Conservation (phyloP, 768 basidiomycete genomes). For the Suillus paluster region DNA sequence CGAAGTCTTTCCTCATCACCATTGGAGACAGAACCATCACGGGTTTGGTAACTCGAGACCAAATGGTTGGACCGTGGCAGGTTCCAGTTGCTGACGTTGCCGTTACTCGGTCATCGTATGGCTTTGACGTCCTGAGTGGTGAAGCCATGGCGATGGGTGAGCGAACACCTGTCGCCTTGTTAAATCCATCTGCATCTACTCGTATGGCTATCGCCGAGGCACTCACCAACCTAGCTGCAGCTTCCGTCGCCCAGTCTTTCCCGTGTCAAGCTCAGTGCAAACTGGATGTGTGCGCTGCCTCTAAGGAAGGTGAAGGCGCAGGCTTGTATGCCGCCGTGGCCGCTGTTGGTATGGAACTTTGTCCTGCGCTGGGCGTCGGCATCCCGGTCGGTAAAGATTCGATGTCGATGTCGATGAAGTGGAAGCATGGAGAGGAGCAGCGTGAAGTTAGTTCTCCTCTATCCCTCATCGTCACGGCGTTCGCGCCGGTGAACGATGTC, state of each 20-base stretch:
- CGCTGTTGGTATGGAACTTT: constrained; percentile 92
- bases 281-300: constrained; percentile 99
- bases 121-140: constrained; percentile 81
- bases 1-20: constrained; percentile 97
- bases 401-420: constrained; percentile 99
- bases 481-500: constrained; percentile 83
- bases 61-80: constrained; percentile 99
- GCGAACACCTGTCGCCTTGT: constrained; percentile 89
- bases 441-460: constrained; percentile 89
- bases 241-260: constrained; percentile 70
- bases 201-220: constrained; percentile 96
- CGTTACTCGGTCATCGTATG: constrained; percentile 92
- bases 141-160: constrained; percentile 99
- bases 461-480: constrained; percentile 94
- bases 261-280: constrained; percentile 93
- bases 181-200: constrained; percentile 88
- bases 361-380: constrained; percentile 89
- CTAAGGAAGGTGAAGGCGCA: constrained; percentile 86
- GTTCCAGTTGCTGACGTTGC: constrained; percentile 97
- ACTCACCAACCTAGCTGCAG: constrained; percentile 88
- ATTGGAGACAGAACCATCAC: constrained; percentile 96
- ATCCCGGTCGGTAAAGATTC: constrained; percentile 99
- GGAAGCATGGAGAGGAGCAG: constrained; percentile 63
- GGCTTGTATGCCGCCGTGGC: constrained; percentile 88
- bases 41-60: constrained; percentile 93